Evolutionary conservation across 163 green algal species (phyloP), one percentile per base, ranked within the genome.

Genomic region (Volvox carteri): DNA sequence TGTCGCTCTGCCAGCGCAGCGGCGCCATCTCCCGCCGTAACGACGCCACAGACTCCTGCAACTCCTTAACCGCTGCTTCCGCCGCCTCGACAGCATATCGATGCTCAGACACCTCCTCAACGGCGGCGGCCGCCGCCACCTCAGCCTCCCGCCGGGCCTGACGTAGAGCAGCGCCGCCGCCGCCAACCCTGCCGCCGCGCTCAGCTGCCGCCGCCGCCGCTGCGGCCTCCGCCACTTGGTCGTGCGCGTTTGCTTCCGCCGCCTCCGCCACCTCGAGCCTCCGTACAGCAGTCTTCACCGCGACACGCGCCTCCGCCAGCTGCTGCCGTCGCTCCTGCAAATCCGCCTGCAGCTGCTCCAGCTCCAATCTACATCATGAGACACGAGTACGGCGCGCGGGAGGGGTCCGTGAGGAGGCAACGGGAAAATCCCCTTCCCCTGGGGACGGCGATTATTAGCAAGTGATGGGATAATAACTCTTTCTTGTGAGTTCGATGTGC

Each of bases 1-100:
- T 44, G 8, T 87, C 67, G 65, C 35, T 70, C 65, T 87, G 81
- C 81, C 65, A 79, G 25, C 65, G 33, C 33, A 87, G 30, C 44
- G 81, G 81, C 67, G 19, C 81, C 81, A 28, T 33, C 65, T 62
- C 81, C 67, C 67, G 46, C 19, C 81, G 65, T 65, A 79, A 14
- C 8, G 23, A 48, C 44, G 11, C n/a, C 81, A 87, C 18, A 42
- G 68, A 42, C 46, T 7, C 33, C 65, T 37, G 33, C 48, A 87
- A 65, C 1, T 79, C 62, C 48, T 50, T 46, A 37, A 41, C 46
- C 81, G 6, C 65, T 42, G 7, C 81, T 65, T 79, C 81, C 35
- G 81, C 80, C 44, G 70, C 80, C 18, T 41, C 62, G 37, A 52
- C 44, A 18, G 6, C 80, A 25, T 35, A 16, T 60, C 79, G 46